Evolutionary conservation across 208 protist species (phyloP), one percentile per base, ranked within the genome.

Genomic region (Leishmania guyanensis): DNA sequence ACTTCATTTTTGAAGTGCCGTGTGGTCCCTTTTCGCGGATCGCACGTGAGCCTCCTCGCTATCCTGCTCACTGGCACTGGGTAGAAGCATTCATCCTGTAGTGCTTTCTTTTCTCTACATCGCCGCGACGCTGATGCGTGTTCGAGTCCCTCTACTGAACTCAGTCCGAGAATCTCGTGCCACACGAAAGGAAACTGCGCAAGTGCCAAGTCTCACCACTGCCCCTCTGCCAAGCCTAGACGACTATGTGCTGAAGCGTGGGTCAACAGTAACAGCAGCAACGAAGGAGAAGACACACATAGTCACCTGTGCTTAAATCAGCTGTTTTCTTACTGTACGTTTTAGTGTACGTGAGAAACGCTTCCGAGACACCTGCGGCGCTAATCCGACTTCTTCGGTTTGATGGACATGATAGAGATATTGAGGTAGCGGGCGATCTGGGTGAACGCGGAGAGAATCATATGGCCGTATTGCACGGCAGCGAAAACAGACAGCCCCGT

Each of bases 401-500:
- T 86, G 60, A 95, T 95, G 39, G 80, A 85, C 77, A 95, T 84
- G 36, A 95, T 95, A 73, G 87, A 80, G 69, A 95, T 95, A 66
- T 81, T 81, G 22, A 95, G 76, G 56, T 79, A 93, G 50, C 73
- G 71, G 0, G 91, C 82, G 20, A 95, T 81, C 71, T 95, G 90
- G 14, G 76, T 80, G 73, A 95, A 93, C 20, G 94, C 84, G 20
- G 88, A 89, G 22, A 94, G 48, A 33, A 93, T 90, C 91, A 97
- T 94, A 80, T 94, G 89, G 0, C 76, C 71, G 77, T 96, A 97
- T 64, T 88, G 85, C 79, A 89, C 75, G 10, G 90, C 70, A 0
- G 91, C 92, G 22, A 94, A 70, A 1, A 86, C 60, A 20, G 84
- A 43, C 36, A 97, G 72, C 16, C 14, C 88, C 20, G 88, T 73